Conservation (phyloP, 441 rosid genomes). For the Arabidopsis lyrata region DNA sequence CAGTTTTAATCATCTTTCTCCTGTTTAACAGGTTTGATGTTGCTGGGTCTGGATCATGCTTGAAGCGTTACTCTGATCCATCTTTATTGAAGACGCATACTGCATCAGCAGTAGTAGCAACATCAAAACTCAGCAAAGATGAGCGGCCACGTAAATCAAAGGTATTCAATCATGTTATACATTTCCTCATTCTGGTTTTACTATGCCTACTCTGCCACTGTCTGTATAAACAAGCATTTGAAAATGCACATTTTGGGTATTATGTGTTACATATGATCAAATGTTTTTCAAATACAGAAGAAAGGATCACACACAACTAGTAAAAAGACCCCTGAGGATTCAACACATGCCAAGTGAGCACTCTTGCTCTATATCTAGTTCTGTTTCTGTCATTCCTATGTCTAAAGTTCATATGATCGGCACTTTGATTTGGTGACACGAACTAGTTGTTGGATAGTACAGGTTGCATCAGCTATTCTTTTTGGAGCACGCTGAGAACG, state of each 20-base stretch:
- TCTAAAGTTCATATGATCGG: constrained; percentile 14
- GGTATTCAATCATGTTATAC: constrained; percentile 53
- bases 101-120: constrained; percentile 39
- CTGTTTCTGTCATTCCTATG: background rate
- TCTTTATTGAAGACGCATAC: constrained; percentile 66
- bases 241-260: background rate
- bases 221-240: constrained; percentile 12
- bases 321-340: constrained; percentile 63
- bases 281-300: constrained; percentile 57
- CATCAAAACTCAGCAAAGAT: constrained; percentile 41
- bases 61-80: constrained; percentile 96
- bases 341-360: constrained; percentile 85
- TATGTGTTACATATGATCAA: constrained; percentile 7
- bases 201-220: background rate
- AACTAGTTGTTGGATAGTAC: constrained; percentile 48
- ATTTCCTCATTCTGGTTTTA: constrained; percentile 10
- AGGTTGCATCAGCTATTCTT: constrained; percentile 87
- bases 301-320: constrained; percentile 73
- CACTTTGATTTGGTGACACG: constrained; percentile 41
- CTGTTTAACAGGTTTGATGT: constrained; percentile 75
- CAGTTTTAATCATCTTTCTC: constrained; percentile 3
- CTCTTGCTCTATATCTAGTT: constrained; percentile 25
- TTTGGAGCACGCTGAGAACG: constrained; percentile 79
- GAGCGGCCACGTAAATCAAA: constrained; percentile 69
- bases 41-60: constrained; percentile 94